A percentile compares a stretch with the other conserved stretches of the same genome.
Evolutionary conservation across 495 filamentous ascomycete species (phyloP).

Genomic region (Tuber calosporum): DNA sequence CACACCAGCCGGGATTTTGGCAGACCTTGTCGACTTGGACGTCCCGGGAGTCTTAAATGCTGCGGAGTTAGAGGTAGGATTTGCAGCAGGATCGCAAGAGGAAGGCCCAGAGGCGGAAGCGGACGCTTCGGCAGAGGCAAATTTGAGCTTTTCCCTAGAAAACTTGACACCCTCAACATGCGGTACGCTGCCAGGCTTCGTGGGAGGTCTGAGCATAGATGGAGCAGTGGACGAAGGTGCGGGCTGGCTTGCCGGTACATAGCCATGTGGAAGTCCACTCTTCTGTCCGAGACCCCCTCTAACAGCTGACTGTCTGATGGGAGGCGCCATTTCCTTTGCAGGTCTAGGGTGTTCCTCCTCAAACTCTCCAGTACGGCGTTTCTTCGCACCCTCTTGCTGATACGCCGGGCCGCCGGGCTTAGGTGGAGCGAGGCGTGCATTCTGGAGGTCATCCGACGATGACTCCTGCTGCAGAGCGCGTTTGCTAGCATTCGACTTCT

Average conservation of each 20-base stretch:
- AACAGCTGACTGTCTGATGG: conserved; percentile 62
- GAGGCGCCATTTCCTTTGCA: conserved; percentile 57
- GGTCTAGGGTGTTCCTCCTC: conserved; percentile 46
- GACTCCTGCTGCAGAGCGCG: conserved; percentile 49
- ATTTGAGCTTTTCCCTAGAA: conserved; percentile 80
- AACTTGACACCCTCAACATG: conserved; percentile 52
- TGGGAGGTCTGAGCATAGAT: conserved; percentile 31
- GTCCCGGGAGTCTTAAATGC: conserved; percentile 38
- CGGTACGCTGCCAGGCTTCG: conserved; percentile 39
- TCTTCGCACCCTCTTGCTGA: conserved; percentile 51
- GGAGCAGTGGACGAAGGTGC: conserved; percentile 46
- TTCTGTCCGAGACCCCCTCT: conserved; percentile 31
- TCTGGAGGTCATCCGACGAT: conserved; percentile 46
- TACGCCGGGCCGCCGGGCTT: conserved; percentile 47
- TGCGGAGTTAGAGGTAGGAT: conserved; percentile 31
- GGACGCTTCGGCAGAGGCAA: conserved; percentile 61
- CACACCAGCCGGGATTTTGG: conserved; percentile 47
- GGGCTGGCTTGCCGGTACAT: conserved; percentile 45
- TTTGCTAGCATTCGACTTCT: conserved; percentile 49
- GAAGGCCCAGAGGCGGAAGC: conserved; percentile 44
- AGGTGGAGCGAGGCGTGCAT: conserved; percentile 44
- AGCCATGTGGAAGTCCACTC: conserved; percentile 54
- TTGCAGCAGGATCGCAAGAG: conserved; percentile 19
- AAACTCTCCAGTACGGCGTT: conserved; percentile 53
- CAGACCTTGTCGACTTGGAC: conserved; percentile 41